Percentiles rank a stretch among this genome's conserved stretches.
Evolutionary conservation across 2,329 filamentous ascomycete species (phyloP).

Genomic region (Fusarium nodosum): DNA sequence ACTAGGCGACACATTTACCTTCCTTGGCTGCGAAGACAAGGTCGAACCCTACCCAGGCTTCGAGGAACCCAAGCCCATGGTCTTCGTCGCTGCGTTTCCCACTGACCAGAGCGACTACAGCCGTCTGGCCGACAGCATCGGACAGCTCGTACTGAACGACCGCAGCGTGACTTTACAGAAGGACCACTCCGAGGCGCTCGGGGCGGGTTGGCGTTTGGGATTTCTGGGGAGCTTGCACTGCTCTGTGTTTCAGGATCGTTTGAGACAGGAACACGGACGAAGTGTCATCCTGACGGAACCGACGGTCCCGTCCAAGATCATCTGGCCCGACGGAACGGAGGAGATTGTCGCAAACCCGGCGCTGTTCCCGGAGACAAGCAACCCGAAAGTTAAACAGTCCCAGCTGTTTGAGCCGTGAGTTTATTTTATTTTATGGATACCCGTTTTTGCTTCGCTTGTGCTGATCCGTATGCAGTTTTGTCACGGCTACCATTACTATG

Average conservation of each 20-base stretch:
- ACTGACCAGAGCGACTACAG: constrained; percentile 90
- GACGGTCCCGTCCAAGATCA: constrained; percentile 89
- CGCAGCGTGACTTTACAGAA: constrained; percentile 94
- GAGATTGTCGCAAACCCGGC: constrained; percentile 87
- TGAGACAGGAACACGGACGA: constrained; percentile 93
- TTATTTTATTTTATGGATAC: background rate
- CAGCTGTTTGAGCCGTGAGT: constrained; percentile 65
- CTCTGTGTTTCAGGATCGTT: constrained; percentile 97
- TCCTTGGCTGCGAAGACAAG: constrained; percentile 77
- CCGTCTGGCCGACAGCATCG: constrained; percentile 92
- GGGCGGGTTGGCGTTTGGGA: constrained; percentile 92
- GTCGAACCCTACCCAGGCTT: constrained; percentile 92
- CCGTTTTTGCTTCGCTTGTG: background rate
- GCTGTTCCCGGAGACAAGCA: constrained; percentile 81
- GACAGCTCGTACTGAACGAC: constrained; percentile 93
- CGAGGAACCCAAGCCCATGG: constrained; percentile 98
- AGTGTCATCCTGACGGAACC: constrained; percentile 98
- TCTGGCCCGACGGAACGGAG: constrained; percentile 83
- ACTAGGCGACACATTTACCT: constrained; percentile 94
- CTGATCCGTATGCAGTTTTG: constrained; percentile 64
- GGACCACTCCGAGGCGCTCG: constrained; percentile 92
- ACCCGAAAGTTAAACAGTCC: constrained; percentile 60
- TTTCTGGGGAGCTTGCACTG: constrained; percentile 98
- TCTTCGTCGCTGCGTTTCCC: constrained; percentile 96
- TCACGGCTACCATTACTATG: constrained; percentile 86